Evolutionary conservation across 495 filamentous ascomycete species (phyloP).

Genomic region (Jackrogersella multiformis): DNA sequence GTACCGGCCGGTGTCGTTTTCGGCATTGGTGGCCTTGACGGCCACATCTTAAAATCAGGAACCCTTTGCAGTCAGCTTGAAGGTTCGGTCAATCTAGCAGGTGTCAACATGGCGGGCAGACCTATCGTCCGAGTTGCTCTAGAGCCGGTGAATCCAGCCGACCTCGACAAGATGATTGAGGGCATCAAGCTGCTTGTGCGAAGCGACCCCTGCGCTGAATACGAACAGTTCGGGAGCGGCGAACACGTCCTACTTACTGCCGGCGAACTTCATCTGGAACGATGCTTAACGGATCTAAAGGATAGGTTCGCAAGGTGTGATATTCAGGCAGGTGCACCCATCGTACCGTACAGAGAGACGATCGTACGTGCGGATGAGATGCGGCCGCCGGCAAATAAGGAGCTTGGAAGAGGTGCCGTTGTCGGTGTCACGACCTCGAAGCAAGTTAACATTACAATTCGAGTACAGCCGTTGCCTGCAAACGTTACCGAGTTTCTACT

Average conservation of each 20-base stretch:
- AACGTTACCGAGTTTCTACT: conserved; percentile 85
- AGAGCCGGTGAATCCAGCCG: conserved; percentile 85
- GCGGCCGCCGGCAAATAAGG: conserved; percentile 85
- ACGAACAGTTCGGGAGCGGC: conserved; percentile 90
- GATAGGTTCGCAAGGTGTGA: conserved; percentile 95
- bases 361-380: conserved; percentile 89
- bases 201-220: conserved; percentile 94
- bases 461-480: conserved; percentile 81
- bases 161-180: conserved; percentile 91
- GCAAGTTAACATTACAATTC: conserved; percentile 78
- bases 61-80: conserved; percentile 90
- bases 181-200: conserved; percentile 90
- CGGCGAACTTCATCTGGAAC: conserved; percentile 92
- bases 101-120: conserved; percentile 76
- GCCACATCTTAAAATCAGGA: conserved; percentile 90
- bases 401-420: conserved; percentile 86
- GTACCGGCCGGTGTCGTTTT: conserved; percentile 96
- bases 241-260: conserved; percentile 96
- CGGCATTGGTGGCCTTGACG: conserved; percentile 92
- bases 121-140: conserved; percentile 96
- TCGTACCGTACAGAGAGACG: conserved; percentile 94
- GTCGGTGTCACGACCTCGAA: conserved; percentile 80
- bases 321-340: conserved; percentile 91
- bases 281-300: conserved; percentile 91
- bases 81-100: conserved; percentile 92